Conservation (phyloP, 345 rosid species). For the Diplotaxis tenuifolia region DNA sequence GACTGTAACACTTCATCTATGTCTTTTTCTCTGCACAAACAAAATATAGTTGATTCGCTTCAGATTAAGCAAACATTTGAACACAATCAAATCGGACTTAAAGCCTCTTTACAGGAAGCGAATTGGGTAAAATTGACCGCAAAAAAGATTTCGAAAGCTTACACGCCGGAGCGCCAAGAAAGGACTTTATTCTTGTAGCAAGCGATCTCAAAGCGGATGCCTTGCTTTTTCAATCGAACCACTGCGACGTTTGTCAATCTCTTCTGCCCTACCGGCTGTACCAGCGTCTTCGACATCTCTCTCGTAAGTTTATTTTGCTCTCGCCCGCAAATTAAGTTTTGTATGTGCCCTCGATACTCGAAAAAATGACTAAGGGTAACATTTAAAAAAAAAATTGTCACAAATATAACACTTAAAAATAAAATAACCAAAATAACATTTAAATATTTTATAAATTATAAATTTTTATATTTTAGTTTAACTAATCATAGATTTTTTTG, state of each 20-base stretch:
- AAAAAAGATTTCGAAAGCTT: conserved; percentile 35
- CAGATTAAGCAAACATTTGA: conserved; percentile 4
- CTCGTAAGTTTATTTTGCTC: too few relatives aligned
- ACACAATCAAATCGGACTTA: background rate
- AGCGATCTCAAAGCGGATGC: conserved; percentile 93
- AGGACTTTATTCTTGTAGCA: conserved; percentile 99
- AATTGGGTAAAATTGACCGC: too few relatives aligned
- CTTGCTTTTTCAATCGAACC: conserved; percentile 82
- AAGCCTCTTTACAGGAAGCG: background rate
- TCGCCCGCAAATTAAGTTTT: background rate
- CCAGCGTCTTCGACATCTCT: conserved; percentile 73
- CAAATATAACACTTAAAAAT: too few relatives aligned
- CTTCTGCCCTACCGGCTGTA: conserved; percentile 92
- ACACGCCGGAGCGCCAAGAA: conserved; percentile 98
- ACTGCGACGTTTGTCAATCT: conserved; percentile 95
- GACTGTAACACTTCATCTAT: conserved; percentile 96
- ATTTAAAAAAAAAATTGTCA: too few relatives aligned
- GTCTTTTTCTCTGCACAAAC: conserved; percentile 79
- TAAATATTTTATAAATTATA: too few relatives aligned
- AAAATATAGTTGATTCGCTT: background rate
- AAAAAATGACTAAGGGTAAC: too few relatives aligned
- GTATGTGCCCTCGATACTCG: background rate
- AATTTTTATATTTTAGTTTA: too few relatives aligned
- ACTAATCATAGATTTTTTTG: too few relatives aligned
- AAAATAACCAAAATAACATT: too few relatives aligned